Conservation (phyloP, 352 stramenopile genomes). For the Poterioochromonas sp. region DNA sequence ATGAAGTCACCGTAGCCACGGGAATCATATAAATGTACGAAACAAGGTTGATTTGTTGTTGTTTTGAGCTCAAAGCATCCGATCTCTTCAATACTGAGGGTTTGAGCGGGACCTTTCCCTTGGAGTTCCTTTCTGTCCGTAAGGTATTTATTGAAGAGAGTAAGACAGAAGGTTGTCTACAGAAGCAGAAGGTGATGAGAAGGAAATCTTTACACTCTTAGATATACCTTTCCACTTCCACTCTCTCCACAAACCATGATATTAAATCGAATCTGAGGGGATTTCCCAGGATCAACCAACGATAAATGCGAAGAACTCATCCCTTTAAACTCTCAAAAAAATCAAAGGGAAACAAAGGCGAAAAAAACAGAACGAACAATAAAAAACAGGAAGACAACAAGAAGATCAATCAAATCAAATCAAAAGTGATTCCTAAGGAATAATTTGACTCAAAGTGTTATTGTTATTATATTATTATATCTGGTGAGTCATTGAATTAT, state of each 20-base stretch:
- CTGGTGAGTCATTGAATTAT: not conserved
- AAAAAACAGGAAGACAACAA: not conserved
- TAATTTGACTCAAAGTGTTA: not conserved
- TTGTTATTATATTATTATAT: not conserved
- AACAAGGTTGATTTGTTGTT: not conserved
- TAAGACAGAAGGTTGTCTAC: too few relatives aligned
- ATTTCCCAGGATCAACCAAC: not conserved
- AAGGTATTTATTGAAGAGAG: not conserved
- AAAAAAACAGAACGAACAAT: not conserved
- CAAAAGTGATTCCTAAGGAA: not conserved
- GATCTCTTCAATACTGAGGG: not conserved
- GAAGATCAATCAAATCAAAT: not conserved
- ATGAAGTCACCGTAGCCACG: not conserved
- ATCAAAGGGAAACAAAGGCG: not conserved
- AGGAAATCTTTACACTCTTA: too few relatives aligned
- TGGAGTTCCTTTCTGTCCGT: not conserved
- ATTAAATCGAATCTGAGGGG: not conserved
- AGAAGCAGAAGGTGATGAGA: too few relatives aligned
- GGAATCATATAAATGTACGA: not conserved
- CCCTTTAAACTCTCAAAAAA: not conserved
- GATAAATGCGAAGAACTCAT: too few relatives aligned
- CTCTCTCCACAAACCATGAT: not conserved
- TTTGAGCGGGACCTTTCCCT: not conserved
- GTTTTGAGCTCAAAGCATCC: too few relatives aligned
- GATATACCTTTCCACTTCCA: not conserved